A percentile compares a stretch with the other conserved stretches of the same genome.
Evolutionary conservation across 805 yeast genomes (phyloP).

Genomic region (Pichia eremophila): DNA sequence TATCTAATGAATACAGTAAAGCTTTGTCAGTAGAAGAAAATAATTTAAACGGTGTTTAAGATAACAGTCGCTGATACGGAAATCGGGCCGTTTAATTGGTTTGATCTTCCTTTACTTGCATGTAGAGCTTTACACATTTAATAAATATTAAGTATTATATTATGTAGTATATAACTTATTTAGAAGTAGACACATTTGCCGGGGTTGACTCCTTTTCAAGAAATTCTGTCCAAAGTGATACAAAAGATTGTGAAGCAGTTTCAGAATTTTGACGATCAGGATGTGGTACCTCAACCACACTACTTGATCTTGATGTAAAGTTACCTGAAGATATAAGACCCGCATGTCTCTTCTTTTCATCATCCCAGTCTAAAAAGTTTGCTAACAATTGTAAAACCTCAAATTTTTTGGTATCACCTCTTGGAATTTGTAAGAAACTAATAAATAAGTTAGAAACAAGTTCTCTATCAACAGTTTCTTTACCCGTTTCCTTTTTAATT

Average conservation of each 20-base stretch:
- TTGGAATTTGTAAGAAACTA: slow-evolving; percentile 75
- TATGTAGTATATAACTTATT: too few relatives aligned
- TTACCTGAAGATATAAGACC: slow-evolving; percentile 39
- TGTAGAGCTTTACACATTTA: too few relatives aligned
- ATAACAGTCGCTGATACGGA: too few relatives aligned
- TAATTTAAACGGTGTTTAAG: too few relatives aligned
- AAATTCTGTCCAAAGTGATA: slow-evolving; percentile 71
- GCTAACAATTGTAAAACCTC: slow-evolving; percentile 83
- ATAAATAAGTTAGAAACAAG: slow-evolving; percentile 77
- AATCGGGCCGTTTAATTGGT: too few relatives aligned
- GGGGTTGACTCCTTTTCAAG: slow-evolving; percentile 60
- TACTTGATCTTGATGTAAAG: slow-evolving; percentile 24
- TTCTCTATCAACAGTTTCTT: slow-evolving; percentile 79
- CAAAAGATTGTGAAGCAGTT: slow-evolving; percentile 35
- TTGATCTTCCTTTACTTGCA: too few relatives aligned
- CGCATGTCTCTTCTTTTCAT: slow-evolving; percentile 63
- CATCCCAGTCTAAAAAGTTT: slow-evolving; percentile 83
- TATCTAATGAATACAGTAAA: too few relatives aligned
- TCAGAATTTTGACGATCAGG: slow-evolving; percentile 3
- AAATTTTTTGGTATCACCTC: slow-evolving; percentile 91
- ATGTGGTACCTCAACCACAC: slow-evolving; percentile 20
- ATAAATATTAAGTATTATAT: too few relatives aligned
- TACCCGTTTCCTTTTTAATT: slow-evolving; percentile 67
- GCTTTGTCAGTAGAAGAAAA: too few relatives aligned
- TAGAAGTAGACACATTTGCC: background rate